A percentile compares a stretch with the other conserved stretches of the same genome.
phyloP scores from a whole-genome alignment of 352 stramenopile genomes.

The Globisporangium iwayamae region DNA sequence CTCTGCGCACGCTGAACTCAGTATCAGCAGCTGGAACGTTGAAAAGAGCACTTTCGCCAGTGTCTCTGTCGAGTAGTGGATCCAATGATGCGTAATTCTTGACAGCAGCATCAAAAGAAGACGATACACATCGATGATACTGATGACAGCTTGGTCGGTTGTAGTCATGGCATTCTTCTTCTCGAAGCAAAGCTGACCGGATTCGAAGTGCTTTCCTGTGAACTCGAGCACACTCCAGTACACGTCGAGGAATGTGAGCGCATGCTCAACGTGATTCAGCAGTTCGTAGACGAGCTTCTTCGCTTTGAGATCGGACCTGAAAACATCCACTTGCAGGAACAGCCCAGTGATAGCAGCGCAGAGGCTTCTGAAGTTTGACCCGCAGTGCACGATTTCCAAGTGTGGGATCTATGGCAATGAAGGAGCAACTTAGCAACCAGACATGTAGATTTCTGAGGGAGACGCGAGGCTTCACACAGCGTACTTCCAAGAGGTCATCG shows the following conservation, averaged over 20 bases:
- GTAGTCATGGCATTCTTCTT: constrained; percentile 16
- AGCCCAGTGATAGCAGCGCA: constrained; percentile 28
- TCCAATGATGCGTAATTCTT: constrained; percentile 42
- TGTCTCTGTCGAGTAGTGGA: constrained; percentile 45
- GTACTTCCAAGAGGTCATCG: constrained; percentile 15
- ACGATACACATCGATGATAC: constrained; percentile 37
- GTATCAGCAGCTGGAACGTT: constrained; percentile 42
- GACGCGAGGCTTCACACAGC: not conserved
- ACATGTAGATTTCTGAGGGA: not conserved
- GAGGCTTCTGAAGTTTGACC: constrained; percentile 27
- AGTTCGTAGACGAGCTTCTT: constrained; percentile 40
- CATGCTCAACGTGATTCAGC: constrained; percentile 41
- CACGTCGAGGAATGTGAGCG: constrained; percentile 41
- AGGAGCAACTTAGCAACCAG: not conserved
- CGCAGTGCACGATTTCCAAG: constrained; percentile 52
- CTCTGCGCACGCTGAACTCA: constrained; percentile 28
- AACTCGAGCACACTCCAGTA: constrained; percentile 51
- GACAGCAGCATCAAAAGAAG: constrained; percentile 36
- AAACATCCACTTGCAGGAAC: constrained; percentile 28
- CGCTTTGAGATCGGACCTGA: constrained; percentile 9
- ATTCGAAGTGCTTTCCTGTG: constrained; percentile 24
- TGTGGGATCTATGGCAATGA: constrained; percentile 34
- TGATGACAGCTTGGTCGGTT: constrained; percentile 6
- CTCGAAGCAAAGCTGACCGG: constrained; percentile 26
- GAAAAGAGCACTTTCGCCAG: constrained; percentile 36